Evolutionary conservation across 2,329 filamentous ascomycete species (phyloP).

Genomic region (Aspergillus intermedius): DNA sequence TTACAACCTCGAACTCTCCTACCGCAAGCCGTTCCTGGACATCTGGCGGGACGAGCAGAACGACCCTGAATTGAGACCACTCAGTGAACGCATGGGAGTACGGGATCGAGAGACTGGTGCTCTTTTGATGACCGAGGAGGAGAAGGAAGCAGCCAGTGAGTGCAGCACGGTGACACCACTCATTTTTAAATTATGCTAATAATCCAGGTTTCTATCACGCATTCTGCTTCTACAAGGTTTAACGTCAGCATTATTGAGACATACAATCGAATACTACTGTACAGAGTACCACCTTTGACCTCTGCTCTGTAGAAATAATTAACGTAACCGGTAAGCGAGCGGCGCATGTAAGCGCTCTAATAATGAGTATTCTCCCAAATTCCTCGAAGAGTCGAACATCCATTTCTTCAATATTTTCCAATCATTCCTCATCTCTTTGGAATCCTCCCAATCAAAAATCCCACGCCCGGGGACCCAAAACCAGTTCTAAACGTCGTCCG

Average conservation of each 20-base stretch:
- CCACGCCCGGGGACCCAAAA: too few relatives aligned
- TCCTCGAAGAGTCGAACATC: too few relatives aligned
- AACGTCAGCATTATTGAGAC: slow-evolving; percentile 11
- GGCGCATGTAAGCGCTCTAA: too few relatives aligned
- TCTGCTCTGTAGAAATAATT: slow-evolving; percentile 1
- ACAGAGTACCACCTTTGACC: not conserved
- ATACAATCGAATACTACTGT: not conserved
- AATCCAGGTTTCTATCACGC: slow-evolving; percentile 69
- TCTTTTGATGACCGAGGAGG: slow-evolving; percentile 70
- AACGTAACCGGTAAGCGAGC: not conserved
- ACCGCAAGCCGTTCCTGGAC: slow-evolving; percentile 82
- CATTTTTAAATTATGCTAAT: slow-evolving; percentile 9
- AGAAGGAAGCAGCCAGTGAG: slow-evolving; percentile 78
- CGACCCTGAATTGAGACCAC: slow-evolving; percentile 67
- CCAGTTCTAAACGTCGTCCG: too few relatives aligned
- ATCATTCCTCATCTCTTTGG: too few relatives aligned
- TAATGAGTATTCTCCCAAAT: too few relatives aligned
- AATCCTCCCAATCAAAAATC: too few relatives aligned
- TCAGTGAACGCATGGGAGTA: slow-evolving; percentile 96
- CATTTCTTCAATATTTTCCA: too few relatives aligned
- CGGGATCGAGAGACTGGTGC: slow-evolving; percentile 60
- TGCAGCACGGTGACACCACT: slow-evolving; percentile 4
- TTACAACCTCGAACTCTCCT: slow-evolving; percentile 92
- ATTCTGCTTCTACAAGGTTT: slow-evolving; percentile 97
- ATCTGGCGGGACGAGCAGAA: slow-evolving; percentile 91